These are phyloP conservation scores for Amanita thiersii DNA, from an alignment of 768 basidiomycete species.

Conservation along the genomic window DNA sequence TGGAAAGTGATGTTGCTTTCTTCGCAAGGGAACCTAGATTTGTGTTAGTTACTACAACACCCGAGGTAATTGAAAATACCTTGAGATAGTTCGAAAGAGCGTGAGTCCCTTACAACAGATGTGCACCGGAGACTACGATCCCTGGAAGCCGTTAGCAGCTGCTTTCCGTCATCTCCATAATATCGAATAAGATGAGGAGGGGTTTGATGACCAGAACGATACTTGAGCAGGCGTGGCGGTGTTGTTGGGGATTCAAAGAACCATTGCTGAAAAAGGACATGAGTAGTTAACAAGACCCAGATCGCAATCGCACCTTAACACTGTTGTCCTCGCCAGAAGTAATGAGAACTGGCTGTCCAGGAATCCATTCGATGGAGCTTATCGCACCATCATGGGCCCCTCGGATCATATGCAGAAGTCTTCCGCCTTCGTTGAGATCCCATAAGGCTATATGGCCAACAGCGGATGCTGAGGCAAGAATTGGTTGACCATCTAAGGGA, in stretches of 20 bases:
- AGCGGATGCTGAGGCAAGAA: constrained; percentile 82
- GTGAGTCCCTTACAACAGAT: constrained; percentile 89
- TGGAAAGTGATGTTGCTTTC: constrained; percentile 70
- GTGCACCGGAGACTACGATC: constrained; percentile 88
- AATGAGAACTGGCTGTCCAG: constrained; percentile 85
- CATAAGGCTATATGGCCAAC: constrained; percentile 87
- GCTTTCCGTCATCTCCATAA: constrained; percentile 97
- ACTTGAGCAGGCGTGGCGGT: constrained; percentile 83
- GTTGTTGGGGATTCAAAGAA: constrained; percentile 87
- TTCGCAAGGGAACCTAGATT: constrained; percentile 68
- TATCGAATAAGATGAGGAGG: constrained; percentile 91
- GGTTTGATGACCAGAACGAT: constrained; percentile 83
- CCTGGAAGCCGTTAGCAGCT: constrained; percentile 78
- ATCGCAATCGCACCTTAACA: constrained; percentile 59
- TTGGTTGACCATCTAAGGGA: constrained; percentile 70
- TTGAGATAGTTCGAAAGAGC: constrained; percentile 93
- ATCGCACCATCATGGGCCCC: constrained; percentile 88
- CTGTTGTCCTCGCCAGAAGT: constrained; percentile 93
- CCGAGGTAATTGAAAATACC: constrained; percentile 30
- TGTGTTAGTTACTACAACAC: background rate
- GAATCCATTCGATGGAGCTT: constrained; percentile 82
- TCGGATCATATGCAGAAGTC: constrained; percentile 75
- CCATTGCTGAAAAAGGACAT: constrained; percentile 72
- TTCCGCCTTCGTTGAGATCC: constrained; percentile 81
- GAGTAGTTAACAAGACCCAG: background rate